Conservation (phyloP, 108 stramenopile species). For the Phaeodactylum tricornutum region DNA sequence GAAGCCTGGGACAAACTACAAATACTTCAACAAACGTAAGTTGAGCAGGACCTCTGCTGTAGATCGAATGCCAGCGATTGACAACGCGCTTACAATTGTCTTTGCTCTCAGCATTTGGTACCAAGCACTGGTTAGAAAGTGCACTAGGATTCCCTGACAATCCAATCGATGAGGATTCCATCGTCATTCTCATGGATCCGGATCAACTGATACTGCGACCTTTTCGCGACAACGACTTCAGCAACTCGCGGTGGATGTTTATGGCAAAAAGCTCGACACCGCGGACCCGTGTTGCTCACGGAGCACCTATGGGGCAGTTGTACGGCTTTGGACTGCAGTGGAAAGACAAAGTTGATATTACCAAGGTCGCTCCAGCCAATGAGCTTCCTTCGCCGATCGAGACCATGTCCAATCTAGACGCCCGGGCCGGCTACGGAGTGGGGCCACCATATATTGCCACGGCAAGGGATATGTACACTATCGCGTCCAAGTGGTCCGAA, state of each 20-base stretch:
- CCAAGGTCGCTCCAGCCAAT: constrained; percentile 2
- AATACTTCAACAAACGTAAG: constrained; percentile 67
- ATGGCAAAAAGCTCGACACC: constrained; percentile 12
- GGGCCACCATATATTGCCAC: constrained; percentile 92
- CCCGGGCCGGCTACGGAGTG: constrained; percentile 53
- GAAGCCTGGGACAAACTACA: constrained; percentile 26
- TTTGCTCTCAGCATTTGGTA: constrained; percentile 20
- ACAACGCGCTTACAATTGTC: background rate
- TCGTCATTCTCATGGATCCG: constrained; percentile 43
- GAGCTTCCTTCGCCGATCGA: constrained; percentile 24
- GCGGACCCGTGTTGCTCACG: constrained; percentile 56
- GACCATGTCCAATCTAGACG: constrained; percentile 28
- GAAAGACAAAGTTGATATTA: constrained; percentile 46
- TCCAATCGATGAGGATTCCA: constrained; percentile 20
- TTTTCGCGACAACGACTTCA: constrained; percentile 51
- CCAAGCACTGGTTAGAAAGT: constrained; percentile 46
- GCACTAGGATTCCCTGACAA: constrained; percentile 17
- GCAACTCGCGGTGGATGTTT: constrained; percentile 42
- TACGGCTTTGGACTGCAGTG: constrained; percentile 85
- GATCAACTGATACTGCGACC: constrained; percentile 46
- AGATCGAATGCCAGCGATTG: no score
- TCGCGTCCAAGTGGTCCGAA: constrained; percentile 69
- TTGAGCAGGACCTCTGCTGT: no score
- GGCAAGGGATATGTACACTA: constrained; percentile 60
- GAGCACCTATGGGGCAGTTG: constrained; percentile 81